A percentile compares a stretch with the other conserved stretches of the same genome.
phyloP scores from a whole-genome alignment of 495 filamentous ascomycete species.

The Xylaria venustula region DNA sequence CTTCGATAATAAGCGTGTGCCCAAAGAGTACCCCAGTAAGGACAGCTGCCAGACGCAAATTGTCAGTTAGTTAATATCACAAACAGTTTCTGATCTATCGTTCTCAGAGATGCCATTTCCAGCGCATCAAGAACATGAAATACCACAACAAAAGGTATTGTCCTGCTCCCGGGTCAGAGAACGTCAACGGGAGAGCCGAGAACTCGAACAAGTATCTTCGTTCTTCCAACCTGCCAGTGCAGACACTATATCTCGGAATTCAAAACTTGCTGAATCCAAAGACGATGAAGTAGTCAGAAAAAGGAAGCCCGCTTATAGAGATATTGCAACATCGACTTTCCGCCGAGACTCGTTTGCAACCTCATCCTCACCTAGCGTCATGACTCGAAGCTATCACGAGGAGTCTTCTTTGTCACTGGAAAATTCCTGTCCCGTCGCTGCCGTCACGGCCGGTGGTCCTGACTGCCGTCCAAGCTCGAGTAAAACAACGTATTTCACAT shows the following conservation, averaged over 20 bases:
- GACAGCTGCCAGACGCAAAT: neutral
- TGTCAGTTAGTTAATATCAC: conserved; percentile 6
- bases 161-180: conserved; percentile 23
- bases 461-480: conserved; percentile 1
- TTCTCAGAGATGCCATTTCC: conserved; percentile 72
- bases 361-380: neutral
- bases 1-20: conserved; percentile 69
- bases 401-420: neutral
- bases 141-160: conserved; percentile 14
- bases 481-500: conserved; percentile 30
- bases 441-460: neutral
- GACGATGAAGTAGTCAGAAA: neutral
- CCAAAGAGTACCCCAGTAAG: conserved; percentile 51
- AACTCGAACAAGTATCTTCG: conserved; percentile 38
- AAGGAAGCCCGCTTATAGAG: neutral
- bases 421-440: neutral
- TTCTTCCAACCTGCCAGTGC: conserved; percentile 35
- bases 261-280: neutral
- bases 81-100: conserved; percentile 59
- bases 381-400: neutral
- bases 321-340: no score
- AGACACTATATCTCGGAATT: neutral
- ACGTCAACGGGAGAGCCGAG: conserved; percentile 29
- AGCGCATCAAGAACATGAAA: conserved; percentile 20
- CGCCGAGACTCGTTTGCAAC: conserved; percentile 1